Evolutionary conservation across 2,329 filamentous ascomycete species (phyloP).

Genomic region (Colletotrichum gloeosporioides): DNA sequence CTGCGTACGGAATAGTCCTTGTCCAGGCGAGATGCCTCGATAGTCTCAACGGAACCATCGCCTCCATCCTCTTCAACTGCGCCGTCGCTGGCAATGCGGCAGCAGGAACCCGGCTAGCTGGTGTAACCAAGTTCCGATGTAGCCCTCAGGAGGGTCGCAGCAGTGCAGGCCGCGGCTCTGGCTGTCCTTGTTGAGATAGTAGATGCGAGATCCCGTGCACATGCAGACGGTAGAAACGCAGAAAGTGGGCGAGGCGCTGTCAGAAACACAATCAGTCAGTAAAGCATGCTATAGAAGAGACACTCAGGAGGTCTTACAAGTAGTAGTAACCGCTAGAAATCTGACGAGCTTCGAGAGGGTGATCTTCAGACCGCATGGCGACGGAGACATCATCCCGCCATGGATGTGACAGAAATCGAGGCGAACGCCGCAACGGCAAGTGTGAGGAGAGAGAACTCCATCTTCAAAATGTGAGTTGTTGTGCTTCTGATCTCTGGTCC

Average conservation of each 20-base stretch:
- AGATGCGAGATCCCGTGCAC: background rate
- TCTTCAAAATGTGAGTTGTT: too few relatives aligned
- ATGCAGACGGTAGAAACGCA: background rate
- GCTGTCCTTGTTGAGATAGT: background rate
- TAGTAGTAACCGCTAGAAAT: background rate
- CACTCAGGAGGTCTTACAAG: background rate
- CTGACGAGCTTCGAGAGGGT: background rate
- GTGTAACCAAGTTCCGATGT: background rate
- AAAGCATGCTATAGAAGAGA: background rate
- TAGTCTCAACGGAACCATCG: background rate
- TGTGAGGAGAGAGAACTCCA: too few relatives aligned
- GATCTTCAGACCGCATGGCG: background rate
- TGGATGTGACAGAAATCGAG: too few relatives aligned
- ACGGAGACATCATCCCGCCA: background rate
- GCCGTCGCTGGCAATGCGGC: background rate
- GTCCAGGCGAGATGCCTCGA: background rate
- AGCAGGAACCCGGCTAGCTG: background rate
- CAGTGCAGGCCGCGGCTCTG: background rate
- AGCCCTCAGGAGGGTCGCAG: background rate
- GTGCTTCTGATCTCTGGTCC: too few relatives aligned
- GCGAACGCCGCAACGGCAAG: too few relatives aligned
- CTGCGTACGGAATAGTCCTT: rapidly evolving
- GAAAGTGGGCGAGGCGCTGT: background rate
- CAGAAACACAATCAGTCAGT: too few relatives aligned
- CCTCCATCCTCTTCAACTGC: background rate